Conservation (phyloP, 2,329 filamentous ascomycete genomes). For the Colletotrichum liaoningense region DNA sequence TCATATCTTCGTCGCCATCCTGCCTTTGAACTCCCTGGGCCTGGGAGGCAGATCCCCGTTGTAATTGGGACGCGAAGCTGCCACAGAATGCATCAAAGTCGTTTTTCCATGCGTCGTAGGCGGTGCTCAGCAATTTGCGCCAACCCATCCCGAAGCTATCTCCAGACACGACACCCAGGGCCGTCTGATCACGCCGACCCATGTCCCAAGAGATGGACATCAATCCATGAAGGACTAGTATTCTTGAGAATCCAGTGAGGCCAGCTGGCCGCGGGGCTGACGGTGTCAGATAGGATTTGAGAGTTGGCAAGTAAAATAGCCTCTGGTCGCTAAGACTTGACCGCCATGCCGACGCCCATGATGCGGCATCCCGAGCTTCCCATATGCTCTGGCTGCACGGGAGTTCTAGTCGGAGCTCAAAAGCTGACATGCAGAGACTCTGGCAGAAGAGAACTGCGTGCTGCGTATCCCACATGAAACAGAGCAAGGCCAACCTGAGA, state of each 20-base stretch:
- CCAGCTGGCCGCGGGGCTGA: slow-evolving; percentile 48
- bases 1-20: not conserved
- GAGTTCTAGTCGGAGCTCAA: slow-evolving; percentile 67
- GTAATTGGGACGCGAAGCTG: slow-evolving; percentile 41
- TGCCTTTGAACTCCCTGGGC: not conserved
- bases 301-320: slow-evolving; percentile 59
- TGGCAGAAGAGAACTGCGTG: slow-evolving; percentile 75
- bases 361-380: slow-evolving; percentile 65
- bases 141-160: slow-evolving; percentile 46
- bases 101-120: slow-evolving; percentile 68
- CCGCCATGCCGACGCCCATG: slow-evolving; percentile 58
- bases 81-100: slow-evolving; percentile 67
- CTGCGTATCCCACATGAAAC: slow-evolving; percentile 76
- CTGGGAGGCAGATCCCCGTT: slow-evolving; percentile 27
- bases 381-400: slow-evolving; percentile 66
- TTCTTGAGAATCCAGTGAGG: slow-evolving; percentile 63
- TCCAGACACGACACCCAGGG: slow-evolving; percentile 56
- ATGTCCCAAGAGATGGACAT: slow-evolving; percentile 74
- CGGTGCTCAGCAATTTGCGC: slow-evolving; percentile 61
- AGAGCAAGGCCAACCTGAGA: slow-evolving; percentile 64
- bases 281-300: slow-evolving; percentile 68
- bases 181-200: slow-evolving; percentile 70
- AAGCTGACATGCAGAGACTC: slow-evolving; percentile 74
- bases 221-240: slow-evolving; percentile 68
- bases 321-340: slow-evolving; percentile 40